phyloP scores from a whole-genome alignment of 2,329 filamentous ascomycete species.

The Cadophora sp. region DNA sequence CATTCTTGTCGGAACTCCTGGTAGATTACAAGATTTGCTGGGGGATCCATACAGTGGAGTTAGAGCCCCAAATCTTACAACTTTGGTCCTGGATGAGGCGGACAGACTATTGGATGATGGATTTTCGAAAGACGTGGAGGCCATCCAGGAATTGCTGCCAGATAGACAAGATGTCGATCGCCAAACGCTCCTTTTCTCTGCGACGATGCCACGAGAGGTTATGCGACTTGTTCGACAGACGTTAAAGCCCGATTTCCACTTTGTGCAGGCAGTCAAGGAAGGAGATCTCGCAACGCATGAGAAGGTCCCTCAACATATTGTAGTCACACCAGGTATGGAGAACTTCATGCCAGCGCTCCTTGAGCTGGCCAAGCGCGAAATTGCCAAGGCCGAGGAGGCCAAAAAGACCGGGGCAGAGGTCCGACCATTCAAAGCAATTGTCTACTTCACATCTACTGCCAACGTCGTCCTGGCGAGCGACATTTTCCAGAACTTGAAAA shows the following conservation, averaged over 20 bases:
- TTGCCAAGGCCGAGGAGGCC: slow-evolving; percentile 38
- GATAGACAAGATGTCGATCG: slow-evolving; percentile 66
- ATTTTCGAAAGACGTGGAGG: slow-evolving; percentile 69
- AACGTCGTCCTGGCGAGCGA: slow-evolving; percentile 71
- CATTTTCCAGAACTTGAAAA: slow-evolving; percentile 51
- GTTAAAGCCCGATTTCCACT: slow-evolving; percentile 85
- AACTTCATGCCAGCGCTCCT: slow-evolving; percentile 80
- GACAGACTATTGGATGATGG: slow-evolving; percentile 98
- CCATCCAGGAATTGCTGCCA: slow-evolving; percentile 70
- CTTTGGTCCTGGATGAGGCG: slow-evolving; percentile 94
- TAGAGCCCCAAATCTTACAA: slow-evolving; percentile 70
- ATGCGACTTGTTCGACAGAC: slow-evolving; percentile 75
- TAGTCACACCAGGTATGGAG: slow-evolving; percentile 70
- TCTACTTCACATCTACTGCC: slow-evolving; percentile 84
- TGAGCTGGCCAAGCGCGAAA: slow-evolving; percentile 49
- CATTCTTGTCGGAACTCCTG: slow-evolving; percentile 88
- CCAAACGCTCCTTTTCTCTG: slow-evolving; percentile 94
- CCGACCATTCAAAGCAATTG: slow-evolving; percentile 82
- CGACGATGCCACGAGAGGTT: slow-evolving; percentile 86
- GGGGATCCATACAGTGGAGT: slow-evolving; percentile 58
- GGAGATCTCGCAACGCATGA: slow-evolving; percentile 88
- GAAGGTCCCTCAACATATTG: slow-evolving; percentile 79
- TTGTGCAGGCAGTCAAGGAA: slow-evolving; percentile 82
- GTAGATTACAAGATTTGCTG: slow-evolving; percentile 80
- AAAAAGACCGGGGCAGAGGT: slow-evolving; percentile 16